These are phyloP conservation scores for Nyssa sinensis DNA, from an alignment of 148 eudicot species.

Conservation along the genomic window DNA sequence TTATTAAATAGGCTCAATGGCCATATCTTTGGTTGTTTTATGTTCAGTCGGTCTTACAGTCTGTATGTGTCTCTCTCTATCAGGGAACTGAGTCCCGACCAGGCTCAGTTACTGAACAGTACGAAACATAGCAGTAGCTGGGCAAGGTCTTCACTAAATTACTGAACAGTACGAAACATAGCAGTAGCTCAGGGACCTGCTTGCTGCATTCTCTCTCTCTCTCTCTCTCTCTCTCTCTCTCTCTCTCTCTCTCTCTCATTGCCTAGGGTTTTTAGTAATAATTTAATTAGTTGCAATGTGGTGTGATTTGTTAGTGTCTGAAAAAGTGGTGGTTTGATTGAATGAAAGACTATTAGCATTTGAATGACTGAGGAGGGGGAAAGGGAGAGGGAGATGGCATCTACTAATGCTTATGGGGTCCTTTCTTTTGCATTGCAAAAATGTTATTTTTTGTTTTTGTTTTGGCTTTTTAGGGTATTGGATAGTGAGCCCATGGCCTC, in stretches of 20 bases:
- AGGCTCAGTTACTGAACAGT: slow-evolving; percentile 8
- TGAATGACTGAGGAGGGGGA: background rate
- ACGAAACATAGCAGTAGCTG: slow-evolving; percentile 1
- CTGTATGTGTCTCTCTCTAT: slow-evolving; percentile 17
- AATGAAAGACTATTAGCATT: slow-evolving; percentile 8
- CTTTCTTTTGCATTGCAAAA: background rate
- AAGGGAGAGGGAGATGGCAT: background rate
- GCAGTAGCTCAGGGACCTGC: background rate
- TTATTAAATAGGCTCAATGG: slow-evolving; percentile 15
- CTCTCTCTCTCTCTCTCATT: background rate
- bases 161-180: too few species aligned
- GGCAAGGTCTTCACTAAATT: background rate
- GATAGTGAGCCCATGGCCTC: background rate
- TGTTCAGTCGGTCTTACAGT: slow-evolving; percentile 14
- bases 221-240: background rate
- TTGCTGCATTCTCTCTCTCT: background rate
- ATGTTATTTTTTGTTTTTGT: background rate
- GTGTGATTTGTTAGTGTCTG: slow-evolving; percentile 19
- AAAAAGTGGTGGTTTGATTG: slow-evolving; percentile 20
- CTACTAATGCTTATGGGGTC: slow-evolving; percentile 7
- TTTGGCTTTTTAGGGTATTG: slow-evolving; percentile 1
- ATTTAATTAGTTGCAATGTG: slow-evolving; percentile 7
- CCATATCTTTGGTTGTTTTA: slow-evolving; percentile 26
- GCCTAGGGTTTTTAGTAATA: slow-evolving; percentile 5
- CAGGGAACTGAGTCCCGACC: slow-evolving; percentile 21